These are phyloP conservation scores for Trichoderma virens DNA, from an alignment of 495 filamentous ascomycete genomes.

Conservation along the genomic window DNA sequence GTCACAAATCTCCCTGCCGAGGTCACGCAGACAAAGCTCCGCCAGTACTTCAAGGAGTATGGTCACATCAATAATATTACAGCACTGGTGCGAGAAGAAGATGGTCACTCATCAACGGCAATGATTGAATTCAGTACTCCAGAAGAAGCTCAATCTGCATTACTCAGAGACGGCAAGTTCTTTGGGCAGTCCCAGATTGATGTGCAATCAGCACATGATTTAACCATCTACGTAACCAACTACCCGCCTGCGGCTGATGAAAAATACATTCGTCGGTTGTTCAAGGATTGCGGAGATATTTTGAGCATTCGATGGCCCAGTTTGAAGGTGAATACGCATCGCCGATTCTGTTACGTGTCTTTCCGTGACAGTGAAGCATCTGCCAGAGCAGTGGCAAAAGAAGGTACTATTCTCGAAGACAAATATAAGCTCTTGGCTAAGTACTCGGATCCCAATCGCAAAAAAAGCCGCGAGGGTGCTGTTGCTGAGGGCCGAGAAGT, in stretches of 20 bases:
- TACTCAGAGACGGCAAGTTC: constrained; percentile 67
- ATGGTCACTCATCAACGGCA: constrained; percentile 51
- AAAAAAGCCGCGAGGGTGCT: constrained; percentile 74
- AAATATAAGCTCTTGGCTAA: constrained; percentile 62
- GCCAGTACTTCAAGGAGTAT: constrained; percentile 85
- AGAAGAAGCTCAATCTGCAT: constrained; percentile 74
- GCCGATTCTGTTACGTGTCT: constrained; percentile 90
- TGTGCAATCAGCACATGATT: constrained; percentile 61
- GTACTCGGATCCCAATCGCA: constrained; percentile 72
- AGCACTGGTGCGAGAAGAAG: constrained; percentile 49
- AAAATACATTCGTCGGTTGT: constrained; percentile 64
- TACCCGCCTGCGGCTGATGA: constrained; percentile 84
- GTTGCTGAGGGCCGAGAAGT: constrained; percentile 79
- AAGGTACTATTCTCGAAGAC: constrained; percentile 59
- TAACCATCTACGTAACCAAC: constrained; percentile 85
- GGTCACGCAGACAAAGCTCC: constrained; percentile 61
- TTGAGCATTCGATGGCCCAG: constrained; percentile 83
- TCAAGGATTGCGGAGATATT: constrained; percentile 70
- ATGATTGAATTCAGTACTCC: constrained; percentile 75
- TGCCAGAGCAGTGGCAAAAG: constrained; percentile 56
- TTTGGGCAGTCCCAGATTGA: constrained; percentile 63
- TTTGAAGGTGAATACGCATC: constrained; percentile 76
- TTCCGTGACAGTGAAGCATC: constrained; percentile 62
- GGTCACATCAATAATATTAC: constrained; percentile 73
- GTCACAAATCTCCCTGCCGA: constrained; percentile 65